phyloP scores from a whole-genome alignment of 2,329 filamentous ascomycete species.

The Bimuria novae-zelandiae region DNA sequence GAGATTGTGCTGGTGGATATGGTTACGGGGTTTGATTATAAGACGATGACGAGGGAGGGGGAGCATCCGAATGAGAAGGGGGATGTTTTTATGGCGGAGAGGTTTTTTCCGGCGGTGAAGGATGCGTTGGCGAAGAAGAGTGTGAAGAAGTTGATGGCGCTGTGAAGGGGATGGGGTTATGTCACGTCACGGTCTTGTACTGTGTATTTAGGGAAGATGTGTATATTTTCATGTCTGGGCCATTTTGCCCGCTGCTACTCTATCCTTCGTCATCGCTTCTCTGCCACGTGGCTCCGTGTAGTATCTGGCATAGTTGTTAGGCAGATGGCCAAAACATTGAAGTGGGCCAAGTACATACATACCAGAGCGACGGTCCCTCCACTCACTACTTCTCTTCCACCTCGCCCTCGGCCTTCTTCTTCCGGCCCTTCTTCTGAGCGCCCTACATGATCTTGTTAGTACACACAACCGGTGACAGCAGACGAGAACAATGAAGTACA shows the following conservation, averaged over 20 bases:
- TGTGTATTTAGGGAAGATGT: not conserved
- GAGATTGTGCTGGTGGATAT: conserved; percentile 39
- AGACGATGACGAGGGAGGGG: conserved; percentile 39
- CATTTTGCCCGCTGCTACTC: not conserved
- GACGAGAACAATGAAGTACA: not conserved
- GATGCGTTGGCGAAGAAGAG: conserved; percentile 5
- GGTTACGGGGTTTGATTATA: conserved; percentile 31
- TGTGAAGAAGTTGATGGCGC: not conserved
- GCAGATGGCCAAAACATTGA: not conserved
- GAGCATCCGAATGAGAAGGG: conserved; percentile 41
- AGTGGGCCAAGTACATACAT: not conserved
- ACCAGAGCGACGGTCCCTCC: not conserved
- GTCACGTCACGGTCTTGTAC: not conserved
- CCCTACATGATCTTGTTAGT: no score
- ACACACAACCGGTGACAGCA: not conserved
- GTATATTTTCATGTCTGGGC: not conserved
- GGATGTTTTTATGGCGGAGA: conserved; percentile 35
- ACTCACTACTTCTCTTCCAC: not conserved
- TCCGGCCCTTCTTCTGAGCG: not conserved
- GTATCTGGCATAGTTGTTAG: not conserved
- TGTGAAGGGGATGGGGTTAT: conserved; percentile 2
- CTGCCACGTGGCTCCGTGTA: not conserved
- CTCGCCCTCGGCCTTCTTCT: not conserved
- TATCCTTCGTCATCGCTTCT: not conserved
- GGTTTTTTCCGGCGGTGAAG: conserved; percentile 29